Base-by-base conservation (phyloP, 352 stramenopile genomes). In the Globisporangium spinosum region DNA sequence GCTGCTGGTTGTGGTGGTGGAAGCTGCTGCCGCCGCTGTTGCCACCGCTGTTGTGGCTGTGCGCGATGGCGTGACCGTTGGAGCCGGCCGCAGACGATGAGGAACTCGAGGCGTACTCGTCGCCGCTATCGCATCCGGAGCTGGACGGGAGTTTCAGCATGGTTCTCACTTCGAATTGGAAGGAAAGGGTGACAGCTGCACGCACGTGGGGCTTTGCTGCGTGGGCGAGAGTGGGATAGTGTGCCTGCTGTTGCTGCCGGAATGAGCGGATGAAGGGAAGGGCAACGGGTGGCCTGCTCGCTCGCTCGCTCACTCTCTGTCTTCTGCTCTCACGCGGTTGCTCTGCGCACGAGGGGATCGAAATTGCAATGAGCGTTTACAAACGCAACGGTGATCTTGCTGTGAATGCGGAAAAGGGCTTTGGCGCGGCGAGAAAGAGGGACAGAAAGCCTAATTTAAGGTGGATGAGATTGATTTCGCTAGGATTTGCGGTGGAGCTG, bases 71-170 rank as follows among this genome's bases (percentile, higher is more conserved):
- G 55, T 40, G 17, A 54, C 59, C 43, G 64, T 29, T 66, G 43
- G 9, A 35, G 60, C 32, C 69, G 54, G 4, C 51, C 61, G 1
- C 25, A 10, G 53, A 25, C 23, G 53, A 58, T 13, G 53, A 15
- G 40, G 55, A 34, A 3, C 23, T 4, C 27, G 55, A 27, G 29
- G 64, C 13, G 47, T 69, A 56, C 53, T 76, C 69, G 59, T 72
- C 65, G 10, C 53, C 62, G 62, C 62, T 70, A 53, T 78, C 70
- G 56, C 75, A 81, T 47, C 75, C 75, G 3, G 74, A 80, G 27
- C 64, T 67, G 9, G 70, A 64, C 2, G 75, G 75, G 17, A 81
- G 69, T 63, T 80, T 80, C 56, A 78, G 64, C 75, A 78, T 80
- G 1, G 23, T 73, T 22, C 2, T 38, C 25, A 10, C 20, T 40